Base-by-base conservation (phyloP, 2,329 filamentous ascomycete genomes). In the Pseudogymnoascus sp. region DNA sequence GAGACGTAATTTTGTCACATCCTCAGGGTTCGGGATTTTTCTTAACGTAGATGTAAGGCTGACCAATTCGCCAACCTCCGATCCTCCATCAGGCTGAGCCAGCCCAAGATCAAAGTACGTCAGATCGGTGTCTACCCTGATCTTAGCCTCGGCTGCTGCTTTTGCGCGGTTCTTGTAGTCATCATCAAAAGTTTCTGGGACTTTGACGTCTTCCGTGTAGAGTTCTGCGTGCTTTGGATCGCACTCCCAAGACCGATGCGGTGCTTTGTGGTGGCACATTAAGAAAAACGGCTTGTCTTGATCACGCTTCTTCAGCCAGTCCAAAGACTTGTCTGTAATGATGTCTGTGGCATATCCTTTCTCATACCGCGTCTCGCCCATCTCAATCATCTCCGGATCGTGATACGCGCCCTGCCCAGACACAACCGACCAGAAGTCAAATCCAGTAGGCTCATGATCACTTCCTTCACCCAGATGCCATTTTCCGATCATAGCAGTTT, bases 231-330 rank as follows among this genome's bases (percentile, higher is more conserved):
- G 79, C 65, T 79, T 79, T 5, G 74, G 67, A 63, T 83, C 73
- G 62, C 73, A 81, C 66, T 83, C 80, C 81, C 81, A 83, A 12
- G 74, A 77, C 3, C 80, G 74, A 65, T 84, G 81, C 0, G 81
- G 81, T 0, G 81, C 81, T 66, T 84, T 84, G 69, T 84, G 81
- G 65, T 83, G 81, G 67, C 80, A 83, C 81, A 84, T 83, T 46
- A 82, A 67, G 67, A 82, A 83, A 70, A 83, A 83, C 0, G 80
- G 80, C 63, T 73, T 73, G 1, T 63, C 43, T 4, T 64, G 65
- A 42, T 73, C 72, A 6, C 73, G 71, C 18, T 75, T 71, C 36
- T 72, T 68, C 16, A 82, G 75, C 68, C 74, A 81, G 28, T 76
- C 68, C 4, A 83, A 65, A 23, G 73, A 77, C 69, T 81, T 82